Evolutionary conservation across 2,329 filamentous ascomycete species (phyloP).

Genomic region (Fusarium sp.): DNA sequence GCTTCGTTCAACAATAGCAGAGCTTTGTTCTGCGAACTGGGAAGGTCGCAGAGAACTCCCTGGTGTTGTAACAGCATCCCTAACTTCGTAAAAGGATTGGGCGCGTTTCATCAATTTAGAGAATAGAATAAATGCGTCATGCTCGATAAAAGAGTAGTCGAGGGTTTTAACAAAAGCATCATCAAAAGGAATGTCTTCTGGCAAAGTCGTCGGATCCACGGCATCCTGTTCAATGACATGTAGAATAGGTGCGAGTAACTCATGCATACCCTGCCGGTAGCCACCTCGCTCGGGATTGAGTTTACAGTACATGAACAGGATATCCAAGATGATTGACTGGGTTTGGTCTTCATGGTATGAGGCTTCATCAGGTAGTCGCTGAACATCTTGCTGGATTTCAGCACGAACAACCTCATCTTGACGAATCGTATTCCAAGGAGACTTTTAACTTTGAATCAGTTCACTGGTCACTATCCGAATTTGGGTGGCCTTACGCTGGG

Average conservation of each 20-base stretch:
- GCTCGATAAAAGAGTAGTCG: conserved; percentile 81
- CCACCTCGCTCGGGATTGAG: conserved; percentile 86
- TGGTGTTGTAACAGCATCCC: conserved; percentile 29
- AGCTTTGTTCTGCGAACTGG: conserved; percentile 54
- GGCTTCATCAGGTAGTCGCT: conserved; percentile 89
- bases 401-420: conserved; percentile 85
- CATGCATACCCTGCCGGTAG: conserved; percentile 99
- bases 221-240: conserved; percentile 88
- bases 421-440: conserved; percentile 89
- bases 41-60: conserved; percentile 30
- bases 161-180: conserved; percentile 73
- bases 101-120: conserved; percentile 88
- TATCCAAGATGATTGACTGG: conserved; percentile 85
- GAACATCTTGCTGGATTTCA: conserved; percentile 95
- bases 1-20: conserved; percentile 83
- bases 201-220: conserved; percentile 63
- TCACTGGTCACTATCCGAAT: background rate
- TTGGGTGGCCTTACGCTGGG: conserved; percentile 58
- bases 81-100: conserved; percentile 86
- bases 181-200: conserved; percentile 56
- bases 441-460: conserved; percentile 64
- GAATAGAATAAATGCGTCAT: conserved; percentile 91
- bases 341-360: conserved; percentile 86
- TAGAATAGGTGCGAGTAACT: conserved; percentile 89
- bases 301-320: conserved; percentile 95